phyloP scores from a whole-genome alignment of 2,329 filamentous ascomycete genomes.

The Fusarium burgessii region DNA sequence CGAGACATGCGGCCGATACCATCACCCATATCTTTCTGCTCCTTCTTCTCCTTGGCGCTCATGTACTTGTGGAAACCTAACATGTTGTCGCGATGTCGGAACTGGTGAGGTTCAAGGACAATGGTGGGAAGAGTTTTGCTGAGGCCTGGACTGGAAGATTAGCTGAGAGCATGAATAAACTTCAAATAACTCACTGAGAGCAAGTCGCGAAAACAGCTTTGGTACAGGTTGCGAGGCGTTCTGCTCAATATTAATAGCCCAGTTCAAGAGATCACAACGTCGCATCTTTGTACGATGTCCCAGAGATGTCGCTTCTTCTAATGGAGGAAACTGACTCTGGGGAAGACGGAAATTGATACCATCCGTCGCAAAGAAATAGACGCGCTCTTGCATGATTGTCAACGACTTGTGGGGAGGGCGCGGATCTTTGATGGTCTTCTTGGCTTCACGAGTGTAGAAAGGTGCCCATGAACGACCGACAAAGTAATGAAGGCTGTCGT shows the following conservation, averaged over 20 bases:
- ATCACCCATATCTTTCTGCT: slow-evolving; percentile 69
- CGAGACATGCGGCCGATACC: slow-evolving; percentile 75
- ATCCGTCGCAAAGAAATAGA: slow-evolving; percentile 68
- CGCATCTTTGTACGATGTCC: slow-evolving; percentile 51
- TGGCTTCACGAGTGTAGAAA: slow-evolving; percentile 59
- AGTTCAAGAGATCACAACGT: slow-evolving; percentile 60
- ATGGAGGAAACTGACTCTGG: slow-evolving; percentile 34
- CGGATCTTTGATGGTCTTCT: slow-evolving; percentile 53
- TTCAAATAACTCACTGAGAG: slow-evolving; percentile 59
- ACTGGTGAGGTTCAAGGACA: slow-evolving; percentile 60
- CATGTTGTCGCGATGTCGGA: slow-evolving; percentile 47
- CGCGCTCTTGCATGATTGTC: slow-evolving; percentile 52
- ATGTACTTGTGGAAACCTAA: slow-evolving; percentile 58
- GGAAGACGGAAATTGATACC: slow-evolving; percentile 56
- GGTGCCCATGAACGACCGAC: slow-evolving; percentile 61
- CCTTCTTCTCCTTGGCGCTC: slow-evolving; percentile 65
- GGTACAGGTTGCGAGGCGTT: slow-evolving; percentile 62
- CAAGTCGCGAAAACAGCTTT: slow-evolving; percentile 70
- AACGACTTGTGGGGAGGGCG: slow-evolving; percentile 34
- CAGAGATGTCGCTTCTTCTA: slow-evolving; percentile 39
- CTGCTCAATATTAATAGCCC: slow-evolving; percentile 61
- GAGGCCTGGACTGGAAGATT: slow-evolving; percentile 56
- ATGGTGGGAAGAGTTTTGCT: slow-evolving; percentile 63
- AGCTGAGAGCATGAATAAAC: not conserved
- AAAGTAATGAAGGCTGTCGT: slow-evolving; percentile 53